Conservation (phyloP, 495 filamentous ascomycete genomes). For the Sporormia fimetaria region DNA sequence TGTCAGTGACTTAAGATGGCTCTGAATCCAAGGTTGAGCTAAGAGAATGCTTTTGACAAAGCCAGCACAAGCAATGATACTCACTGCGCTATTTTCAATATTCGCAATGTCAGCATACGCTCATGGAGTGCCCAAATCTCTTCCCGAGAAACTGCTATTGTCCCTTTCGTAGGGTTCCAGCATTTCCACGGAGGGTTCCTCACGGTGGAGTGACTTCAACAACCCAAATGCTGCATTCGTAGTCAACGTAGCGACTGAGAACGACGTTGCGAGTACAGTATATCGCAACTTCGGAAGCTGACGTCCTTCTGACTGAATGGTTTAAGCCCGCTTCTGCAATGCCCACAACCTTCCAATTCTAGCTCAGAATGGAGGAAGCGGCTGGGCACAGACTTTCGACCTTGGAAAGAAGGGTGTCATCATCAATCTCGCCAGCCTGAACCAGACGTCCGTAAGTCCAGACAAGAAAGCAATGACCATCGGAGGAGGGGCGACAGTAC, state of each 20-base stretch:
- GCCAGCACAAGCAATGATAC: too few species aligned
- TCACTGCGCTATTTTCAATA: too few species aligned
- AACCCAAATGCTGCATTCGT: slow-evolving; percentile 1
- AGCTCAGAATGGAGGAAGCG: slow-evolving; percentile 14
- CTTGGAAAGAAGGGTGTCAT: slow-evolving; percentile 34
- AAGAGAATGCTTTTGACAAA: too few species aligned
- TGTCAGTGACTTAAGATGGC: too few species aligned
- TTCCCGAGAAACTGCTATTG: too few species aligned
- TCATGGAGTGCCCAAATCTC: too few species aligned
- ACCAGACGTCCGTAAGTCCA: slow-evolving; percentile 37
- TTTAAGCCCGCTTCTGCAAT: slow-evolving; percentile 8
- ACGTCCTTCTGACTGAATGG: neutral
- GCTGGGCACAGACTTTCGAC: slow-evolving; percentile 16
- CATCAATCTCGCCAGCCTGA: slow-evolving; percentile 44
- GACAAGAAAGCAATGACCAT: slow-evolving; percentile 36
- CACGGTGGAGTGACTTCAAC: slow-evolving; percentile 4
- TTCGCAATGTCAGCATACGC: too few species aligned
- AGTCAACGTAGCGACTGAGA: slow-evolving; percentile 4
- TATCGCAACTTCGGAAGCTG: neutral
- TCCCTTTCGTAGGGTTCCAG: too few species aligned
- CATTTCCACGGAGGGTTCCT: neutral
- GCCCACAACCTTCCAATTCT: slow-evolving; percentile 8
- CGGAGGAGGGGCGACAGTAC: slow-evolving; percentile 44
- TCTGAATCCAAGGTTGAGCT: too few species aligned
- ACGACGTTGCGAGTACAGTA: slow-evolving; percentile 11